Conservation (phyloP, 345 rosid species). For the Gossypium longicalyx region DNA sequence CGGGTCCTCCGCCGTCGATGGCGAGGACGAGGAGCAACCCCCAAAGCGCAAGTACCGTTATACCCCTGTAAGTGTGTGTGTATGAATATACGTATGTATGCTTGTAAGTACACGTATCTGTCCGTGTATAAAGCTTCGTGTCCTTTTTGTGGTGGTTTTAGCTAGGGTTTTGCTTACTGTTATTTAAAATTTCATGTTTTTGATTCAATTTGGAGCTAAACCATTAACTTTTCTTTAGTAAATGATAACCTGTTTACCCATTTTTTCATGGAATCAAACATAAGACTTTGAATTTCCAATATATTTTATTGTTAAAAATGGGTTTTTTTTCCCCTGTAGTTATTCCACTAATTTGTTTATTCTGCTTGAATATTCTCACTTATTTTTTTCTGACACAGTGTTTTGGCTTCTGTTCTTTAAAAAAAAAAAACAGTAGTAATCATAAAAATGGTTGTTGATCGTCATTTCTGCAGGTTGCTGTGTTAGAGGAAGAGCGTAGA, state of each 20-base stretch:
- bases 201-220: neutral
- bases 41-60: constrained; percentile 75
- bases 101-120: neutral
- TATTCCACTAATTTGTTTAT: neutral
- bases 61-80: constrained; percentile 58
- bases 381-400: neutral
- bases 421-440: neutral
- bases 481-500: constrained; percentile 46
- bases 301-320: neutral
- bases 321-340: neutral
- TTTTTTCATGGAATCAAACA: neutral
- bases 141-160: constrained; percentile 1
- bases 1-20: constrained; percentile 26
- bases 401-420: neutral
- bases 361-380: neutral
- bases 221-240: neutral
- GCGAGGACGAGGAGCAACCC: constrained; percentile 51
- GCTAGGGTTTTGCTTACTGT: neutral
- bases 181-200: neutral
- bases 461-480: constrained; percentile 50
- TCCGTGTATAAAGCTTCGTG: neutral
- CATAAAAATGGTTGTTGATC: neutral
- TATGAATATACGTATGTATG: neutral
- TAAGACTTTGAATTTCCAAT: neutral
- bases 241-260: neutral